Evolutionary conservation across 2,329 filamentous ascomycete species (phyloP).

Genomic region (Calycina herbarum): DNA sequence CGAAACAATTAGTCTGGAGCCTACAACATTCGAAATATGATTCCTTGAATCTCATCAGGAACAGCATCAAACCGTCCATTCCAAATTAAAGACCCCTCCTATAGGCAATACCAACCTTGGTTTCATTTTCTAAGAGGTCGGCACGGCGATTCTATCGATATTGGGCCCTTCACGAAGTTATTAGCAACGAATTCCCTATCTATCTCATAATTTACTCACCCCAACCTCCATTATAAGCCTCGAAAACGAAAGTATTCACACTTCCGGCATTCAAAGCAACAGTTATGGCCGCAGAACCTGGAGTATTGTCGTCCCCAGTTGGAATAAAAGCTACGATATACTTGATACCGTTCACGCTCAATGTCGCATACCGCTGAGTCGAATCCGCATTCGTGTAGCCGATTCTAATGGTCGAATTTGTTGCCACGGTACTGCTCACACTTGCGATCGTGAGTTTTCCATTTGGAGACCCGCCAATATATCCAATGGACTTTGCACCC

Average conservation of each 20-base stretch:
- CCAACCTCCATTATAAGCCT: slow-evolving; percentile 42
- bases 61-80: slow-evolving; percentile 20
- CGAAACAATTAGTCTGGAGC: slow-evolving; percentile 25
- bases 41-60: slow-evolving; percentile 30
- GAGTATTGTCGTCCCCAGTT: slow-evolving; percentile 44
- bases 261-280: slow-evolving; percentile 48
- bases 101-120: background rate
- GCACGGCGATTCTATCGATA: slow-evolving; percentile 56
- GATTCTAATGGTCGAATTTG: slow-evolving; percentile 53
- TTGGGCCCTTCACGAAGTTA: slow-evolving; percentile 44
- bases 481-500: slow-evolving; percentile 50
- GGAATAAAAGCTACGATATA: slow-evolving; percentile 57
- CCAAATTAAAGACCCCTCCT: background rate
- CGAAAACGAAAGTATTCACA: slow-evolving; percentile 50
- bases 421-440: slow-evolving; percentile 46
- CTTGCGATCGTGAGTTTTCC: slow-evolving; percentile 50
- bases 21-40: slow-evolving; percentile 24
- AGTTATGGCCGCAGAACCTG: slow-evolving; percentile 49
- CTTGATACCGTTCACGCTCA: slow-evolving; percentile 55
- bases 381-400: slow-evolving; percentile 58
- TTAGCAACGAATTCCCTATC: slow-evolving; percentile 9
- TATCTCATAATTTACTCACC: slow-evolving; percentile 31
- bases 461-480: slow-evolving; percentile 50
- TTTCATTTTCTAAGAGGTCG: slow-evolving; percentile 27
- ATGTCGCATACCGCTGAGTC: slow-evolving; percentile 51